Evolutionary conservation across 164 flowering plant genomes (phyloP), one percentile per base, ranked within the genome.

Genomic region (Brasenia schreberi): DNA sequence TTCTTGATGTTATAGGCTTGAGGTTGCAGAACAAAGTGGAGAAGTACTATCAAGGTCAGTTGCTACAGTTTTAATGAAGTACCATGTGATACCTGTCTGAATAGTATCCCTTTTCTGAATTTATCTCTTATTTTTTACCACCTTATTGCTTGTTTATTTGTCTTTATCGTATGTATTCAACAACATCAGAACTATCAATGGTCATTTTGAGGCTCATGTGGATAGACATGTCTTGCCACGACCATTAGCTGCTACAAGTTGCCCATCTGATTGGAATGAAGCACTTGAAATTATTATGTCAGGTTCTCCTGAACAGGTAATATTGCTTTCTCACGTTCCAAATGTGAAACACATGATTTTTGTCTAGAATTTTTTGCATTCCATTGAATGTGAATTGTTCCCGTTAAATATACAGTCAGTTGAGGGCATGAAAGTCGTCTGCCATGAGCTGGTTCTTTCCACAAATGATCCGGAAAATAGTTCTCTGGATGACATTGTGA

Each of bases 361-460:
- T 10, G 12, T 10, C 18, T 61, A 23, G 10, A 61, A 18, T 61
- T 61, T 61, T 23, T 23, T 61, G 18, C n/a, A 10, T 61, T 61
- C 0, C 12, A 61, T 58, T 12, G 19, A 11, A 61, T 61, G 12
- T 63, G 14, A 59, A 63, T 53, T 63, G 16, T 44, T 79, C 56
- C 56, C 10, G 10, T 49, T 49, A 14, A 9, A 49, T 49, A 14
- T 49, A 73, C 87, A 94, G 99, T 84, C 99, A 75, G 97, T 95
- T 70, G 97, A 92, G 81, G 99, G 97, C 69, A 95, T 95, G 99
- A 95, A 95, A 77, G 84, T 89, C 75, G 89, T 95, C 49, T 92
- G 99, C 76, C 94, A 92, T 83, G 97, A 89, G 81, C 76, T 95
- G 81, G 83, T 86, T 5, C 88, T 77, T 63, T 92, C 88, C n/a